These are phyloP conservation scores for Umbelopsis vinacea DNA, from an alignment of 192 early-diverging fungal species.

Conservation along the genomic window DNA sequence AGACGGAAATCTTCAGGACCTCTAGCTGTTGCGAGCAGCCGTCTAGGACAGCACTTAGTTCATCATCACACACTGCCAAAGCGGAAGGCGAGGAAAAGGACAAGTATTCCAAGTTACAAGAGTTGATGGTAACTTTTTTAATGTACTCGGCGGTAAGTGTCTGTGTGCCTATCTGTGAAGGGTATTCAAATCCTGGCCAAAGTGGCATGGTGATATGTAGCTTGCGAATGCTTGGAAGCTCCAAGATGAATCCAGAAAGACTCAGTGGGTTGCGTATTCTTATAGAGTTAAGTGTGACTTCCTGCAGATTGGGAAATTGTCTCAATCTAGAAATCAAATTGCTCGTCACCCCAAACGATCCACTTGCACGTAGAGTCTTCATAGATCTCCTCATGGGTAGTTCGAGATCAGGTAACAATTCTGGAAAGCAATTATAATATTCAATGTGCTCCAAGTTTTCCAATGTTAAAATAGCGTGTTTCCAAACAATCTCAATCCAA, in stretches of 20 bases:
- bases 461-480: background rate
- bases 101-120: background rate
- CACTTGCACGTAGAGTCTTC: background rate
- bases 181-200: background rate
- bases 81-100: background rate
- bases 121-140: background rate
- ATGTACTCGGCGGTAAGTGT: background rate
- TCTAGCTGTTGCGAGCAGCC: background rate
- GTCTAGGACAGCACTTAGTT: background rate
- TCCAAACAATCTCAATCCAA: background rate
- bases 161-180: background rate
- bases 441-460: background rate
- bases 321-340: background rate
- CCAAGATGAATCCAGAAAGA: background rate
- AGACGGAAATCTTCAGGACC: background rate
- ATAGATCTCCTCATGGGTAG: background rate
- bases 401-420: background rate
- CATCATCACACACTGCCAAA: background rate
- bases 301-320: background rate
- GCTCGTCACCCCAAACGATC: background rate
- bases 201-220: background rate
- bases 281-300: background rate
- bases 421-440: background rate
- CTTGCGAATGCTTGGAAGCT: background rate
- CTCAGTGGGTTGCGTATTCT: background rate